Evolutionary conservation across 169 alveolate genomes (phyloP), one percentile per base, ranked within the genome.

Genomic region (Cryptosporidium andersoni): DNA sequence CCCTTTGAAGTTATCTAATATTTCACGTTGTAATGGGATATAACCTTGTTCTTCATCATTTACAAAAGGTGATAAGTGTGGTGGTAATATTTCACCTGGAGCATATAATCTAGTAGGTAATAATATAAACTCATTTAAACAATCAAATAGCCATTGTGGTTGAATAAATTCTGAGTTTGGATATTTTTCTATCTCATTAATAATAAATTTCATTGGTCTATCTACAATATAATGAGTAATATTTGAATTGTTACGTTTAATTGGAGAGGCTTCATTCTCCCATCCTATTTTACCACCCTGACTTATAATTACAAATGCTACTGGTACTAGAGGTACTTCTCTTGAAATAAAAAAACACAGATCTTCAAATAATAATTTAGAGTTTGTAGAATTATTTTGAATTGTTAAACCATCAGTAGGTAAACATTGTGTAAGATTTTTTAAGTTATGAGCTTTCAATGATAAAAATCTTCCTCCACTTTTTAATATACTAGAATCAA

Each of bases 101-200:
- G 91, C 88, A 88, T 97, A 97, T 40, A 93, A 94, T 47, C 90
- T 85, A 16, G 94, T 93, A 8, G 99, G 98, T 37, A 97, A 82
- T 25, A 93, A 64, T 45, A 89, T 89, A 51, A 82, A 88, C 80
- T 94, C 89, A 88, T 97, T 97, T 39, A 96, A 80, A 34, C 96
- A 95, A 88, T 96, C 98, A 89, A 93, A 95, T 37, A 97, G 91
- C 97, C 98, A 97, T 89, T 97, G 97, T 37, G 99, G 99, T 90
- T 95, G 96, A 37, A 97, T 91, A 82, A 93, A 95, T 81, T 94
- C 96, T 65, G 95, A 90, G 64, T 90, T 64, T 92, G 63, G 62
- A 65, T 66, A 88, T 58, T 60, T 39, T 51, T 81, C 85, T 49
- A 91, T 64, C 25, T 56, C 45, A 53, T 80, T 80, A 80, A 90